These are phyloP conservation scores for Violaceomyces palustris DNA, from an alignment of 1,284 basidiomycete species.

Conservation along the genomic window DNA sequence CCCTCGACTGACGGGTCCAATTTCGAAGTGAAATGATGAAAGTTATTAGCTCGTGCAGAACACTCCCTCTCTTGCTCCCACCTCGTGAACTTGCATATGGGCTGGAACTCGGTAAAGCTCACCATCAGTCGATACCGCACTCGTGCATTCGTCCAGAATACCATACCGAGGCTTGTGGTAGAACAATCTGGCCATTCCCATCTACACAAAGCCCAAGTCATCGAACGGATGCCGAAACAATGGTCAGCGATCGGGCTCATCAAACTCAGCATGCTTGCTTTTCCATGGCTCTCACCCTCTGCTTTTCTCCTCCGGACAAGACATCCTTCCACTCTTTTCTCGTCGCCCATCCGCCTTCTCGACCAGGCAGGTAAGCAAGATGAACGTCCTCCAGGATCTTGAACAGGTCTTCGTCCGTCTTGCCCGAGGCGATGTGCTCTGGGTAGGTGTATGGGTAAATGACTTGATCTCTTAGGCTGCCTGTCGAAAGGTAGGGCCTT, in stretches of 20 bases:
- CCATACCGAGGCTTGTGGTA: constrained; percentile 68
- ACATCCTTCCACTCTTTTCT: constrained; percentile 82
- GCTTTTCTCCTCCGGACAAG: constrained; percentile 85
- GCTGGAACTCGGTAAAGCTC: neutral
- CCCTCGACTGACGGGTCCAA: constrained; percentile 70
- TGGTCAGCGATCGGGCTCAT: neutral
- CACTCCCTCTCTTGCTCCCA: constrained; percentile 1
- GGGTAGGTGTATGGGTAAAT: constrained; percentile 53
- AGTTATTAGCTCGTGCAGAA: too few relatives aligned
- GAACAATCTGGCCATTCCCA: constrained; percentile 63
- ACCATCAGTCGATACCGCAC: constrained; percentile 83
- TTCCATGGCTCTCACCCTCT: constrained; percentile 52
- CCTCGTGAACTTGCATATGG: too few relatives aligned
- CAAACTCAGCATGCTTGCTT: neutral
- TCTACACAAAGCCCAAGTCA: too few relatives aligned
- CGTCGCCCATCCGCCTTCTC: constrained; percentile 73
- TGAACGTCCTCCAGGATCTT: constrained; percentile 73
- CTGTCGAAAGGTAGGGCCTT: constrained; percentile 81
- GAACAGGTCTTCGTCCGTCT: constrained; percentile 67
- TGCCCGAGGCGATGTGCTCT: constrained; percentile 53
- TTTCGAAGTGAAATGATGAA: neutral
- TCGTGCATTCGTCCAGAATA: constrained; percentile 76
- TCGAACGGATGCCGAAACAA: neutral
- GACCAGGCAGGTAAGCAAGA: constrained; percentile 74
- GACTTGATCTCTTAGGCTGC: constrained; percentile 78